These are phyloP conservation scores for Verticillium klebahnii DNA, from an alignment of 2,329 filamentous ascomycete species.

Conservation along the genomic window DNA sequence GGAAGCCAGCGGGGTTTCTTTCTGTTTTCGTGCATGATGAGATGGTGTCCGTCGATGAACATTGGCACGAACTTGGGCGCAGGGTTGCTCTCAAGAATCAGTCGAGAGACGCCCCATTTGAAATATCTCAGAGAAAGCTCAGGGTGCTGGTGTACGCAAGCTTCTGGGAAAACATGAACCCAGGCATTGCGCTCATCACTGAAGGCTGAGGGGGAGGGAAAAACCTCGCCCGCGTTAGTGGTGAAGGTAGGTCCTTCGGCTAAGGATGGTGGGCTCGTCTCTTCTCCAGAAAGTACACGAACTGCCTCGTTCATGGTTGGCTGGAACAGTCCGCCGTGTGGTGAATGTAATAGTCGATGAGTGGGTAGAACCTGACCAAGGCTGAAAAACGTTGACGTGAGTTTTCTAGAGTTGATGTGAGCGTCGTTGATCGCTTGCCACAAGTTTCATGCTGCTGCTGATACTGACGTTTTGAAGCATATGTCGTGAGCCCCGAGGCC, in stretches of 20 bases:
- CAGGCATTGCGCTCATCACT: constrained; percentile 67
- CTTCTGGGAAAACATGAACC: constrained; percentile 96
- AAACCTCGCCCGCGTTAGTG: constrained; percentile 61
- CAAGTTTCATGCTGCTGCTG: neutral
- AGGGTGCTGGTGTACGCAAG: constrained; percentile 84
- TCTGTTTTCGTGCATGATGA: constrained; percentile 82
- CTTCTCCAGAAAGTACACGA: constrained; percentile 63
- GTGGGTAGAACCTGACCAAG: constrained; percentile 88
- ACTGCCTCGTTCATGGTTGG: constrained; percentile 84
- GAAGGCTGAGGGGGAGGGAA: constrained; percentile 69
- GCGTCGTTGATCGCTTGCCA: constrained; percentile 8
- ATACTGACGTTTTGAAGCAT: constrained; percentile 74
- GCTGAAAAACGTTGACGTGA: constrained; percentile 74
- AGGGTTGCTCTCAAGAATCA: constrained; percentile 86
- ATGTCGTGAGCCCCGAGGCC: constrained; percentile 91
- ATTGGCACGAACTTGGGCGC: constrained; percentile 88
- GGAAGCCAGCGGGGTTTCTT: constrained; percentile 77
- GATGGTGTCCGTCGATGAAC: constrained; percentile 86
- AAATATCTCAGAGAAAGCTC: constrained; percentile 85
- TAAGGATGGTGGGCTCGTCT: constrained; percentile 1
- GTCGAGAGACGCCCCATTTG: constrained; percentile 91
- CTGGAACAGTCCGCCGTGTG: constrained; percentile 81
- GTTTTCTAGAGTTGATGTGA: constrained; percentile 8
- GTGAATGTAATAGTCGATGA: constrained; percentile 74
- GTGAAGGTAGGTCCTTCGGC: constrained; percentile 6